Conservation (phyloP, 352 stramenopile species). For the Phytophthora constricta region DNA sequence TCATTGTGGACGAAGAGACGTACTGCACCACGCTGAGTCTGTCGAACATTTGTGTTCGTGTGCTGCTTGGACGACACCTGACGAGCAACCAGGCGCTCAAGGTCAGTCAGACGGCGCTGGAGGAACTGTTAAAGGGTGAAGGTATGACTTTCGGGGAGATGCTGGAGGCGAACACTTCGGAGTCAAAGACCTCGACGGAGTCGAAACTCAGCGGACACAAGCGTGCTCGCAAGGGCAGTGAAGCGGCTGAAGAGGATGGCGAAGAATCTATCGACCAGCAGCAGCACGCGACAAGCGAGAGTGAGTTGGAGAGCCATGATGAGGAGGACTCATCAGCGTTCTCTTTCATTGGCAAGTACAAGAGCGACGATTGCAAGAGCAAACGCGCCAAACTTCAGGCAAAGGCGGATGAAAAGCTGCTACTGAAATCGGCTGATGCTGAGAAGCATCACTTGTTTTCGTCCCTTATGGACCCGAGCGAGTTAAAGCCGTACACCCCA, state of each 20-base stretch:
- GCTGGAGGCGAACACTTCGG: constrained; percentile 45
- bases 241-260: constrained; percentile 22
- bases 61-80: constrained; percentile 75
- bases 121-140: constrained; percentile 78
- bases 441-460: constrained; percentile 44
- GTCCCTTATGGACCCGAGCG: constrained; percentile 54
- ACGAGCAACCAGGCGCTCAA: constrained; percentile 87
- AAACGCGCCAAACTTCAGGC: constrained; percentile 35
- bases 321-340: constrained; percentile 53
- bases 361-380: constrained; percentile 29
- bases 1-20: constrained; percentile 85
- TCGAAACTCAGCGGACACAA: constrained; percentile 23
- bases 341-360: constrained; percentile 80
- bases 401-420: constrained; percentile 34
- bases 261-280: constrained; percentile 23
- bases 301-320: constrained; percentile 42
- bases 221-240: constrained; percentile 29
- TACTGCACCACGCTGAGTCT: constrained; percentile 79
- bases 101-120: constrained; percentile 84
- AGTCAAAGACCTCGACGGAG: not conserved
- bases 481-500: constrained; percentile 84
- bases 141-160: constrained; percentile 70
- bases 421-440: constrained; percentile 28
- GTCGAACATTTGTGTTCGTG: constrained; percentile 84
- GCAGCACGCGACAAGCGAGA: constrained; percentile 37